These are phyloP conservation scores for Lunasporangiospora selenospora DNA, from an alignment of 192 early-diverging fungal species.

Conservation along the genomic window DNA sequence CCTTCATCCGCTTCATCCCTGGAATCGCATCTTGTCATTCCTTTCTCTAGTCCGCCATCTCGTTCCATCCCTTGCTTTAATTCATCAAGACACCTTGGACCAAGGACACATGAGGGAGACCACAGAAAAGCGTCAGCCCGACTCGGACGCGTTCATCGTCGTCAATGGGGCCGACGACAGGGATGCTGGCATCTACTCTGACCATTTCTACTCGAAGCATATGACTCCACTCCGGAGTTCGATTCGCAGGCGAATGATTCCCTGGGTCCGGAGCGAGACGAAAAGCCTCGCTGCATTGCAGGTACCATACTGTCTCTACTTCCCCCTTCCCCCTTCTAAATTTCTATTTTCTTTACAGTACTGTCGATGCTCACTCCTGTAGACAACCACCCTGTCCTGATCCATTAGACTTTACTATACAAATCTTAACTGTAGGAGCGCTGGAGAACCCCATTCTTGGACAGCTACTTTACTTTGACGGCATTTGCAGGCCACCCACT, in stretches of 20 bases:
- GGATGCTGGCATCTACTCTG: conserved; percentile 61
- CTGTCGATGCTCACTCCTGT: too few species aligned
- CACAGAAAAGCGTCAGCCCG: not conserved
- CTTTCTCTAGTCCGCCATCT: not conserved
- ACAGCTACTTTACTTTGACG: conserved; percentile 72
- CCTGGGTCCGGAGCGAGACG: conserved; percentile 54
- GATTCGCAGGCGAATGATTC: conserved; percentile 51
- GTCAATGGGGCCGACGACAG: conserved; percentile 44
- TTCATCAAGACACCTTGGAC: not conserved
- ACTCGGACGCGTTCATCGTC: conserved; percentile 25
- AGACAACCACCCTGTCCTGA: too few species aligned
- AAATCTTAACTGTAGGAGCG: conserved; percentile 27
- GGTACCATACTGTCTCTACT: too few species aligned
- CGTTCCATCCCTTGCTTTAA: not conserved
- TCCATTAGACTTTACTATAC: not conserved
- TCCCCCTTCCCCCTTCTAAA: too few species aligned
- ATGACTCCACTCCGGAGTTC: conserved; percentile 47
- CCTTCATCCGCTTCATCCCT: not conserved
- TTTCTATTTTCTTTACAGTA: too few species aligned
- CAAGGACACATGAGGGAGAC: not conserved
- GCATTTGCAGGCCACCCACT: conserved; percentile 86
- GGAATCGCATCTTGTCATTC: too few species aligned
- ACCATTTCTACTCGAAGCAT: conserved; percentile 53
- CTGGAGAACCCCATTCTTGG: conserved; percentile 58
- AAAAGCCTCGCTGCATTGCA: conserved; percentile 51